These are phyloP conservation scores for Calonectria pseudoturangicola DNA, from an alignment of 2,329 filamentous ascomycete genomes.

Conservation along the genomic window DNA sequence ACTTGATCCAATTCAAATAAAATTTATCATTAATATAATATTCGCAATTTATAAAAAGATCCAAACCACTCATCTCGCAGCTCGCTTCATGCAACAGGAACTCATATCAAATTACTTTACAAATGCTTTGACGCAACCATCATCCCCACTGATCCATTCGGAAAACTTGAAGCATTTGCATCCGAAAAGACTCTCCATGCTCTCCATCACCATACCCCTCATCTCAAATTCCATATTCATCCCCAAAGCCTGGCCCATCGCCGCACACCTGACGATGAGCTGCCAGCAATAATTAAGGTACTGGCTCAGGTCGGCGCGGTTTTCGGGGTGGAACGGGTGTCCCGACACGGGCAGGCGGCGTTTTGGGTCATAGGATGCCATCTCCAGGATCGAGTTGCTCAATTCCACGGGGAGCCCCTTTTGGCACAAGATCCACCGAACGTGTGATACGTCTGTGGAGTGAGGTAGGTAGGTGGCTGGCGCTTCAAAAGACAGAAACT, in stretches of 20 bases:
- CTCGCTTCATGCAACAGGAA: not conserved
- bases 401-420: constrained; percentile 12
- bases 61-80: not conserved
- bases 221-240: constrained; percentile 4
- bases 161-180: constrained; percentile 8
- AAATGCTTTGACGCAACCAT: not conserved
- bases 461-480: not conserved
- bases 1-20: not conserved
- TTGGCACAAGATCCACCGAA: constrained; percentile 13
- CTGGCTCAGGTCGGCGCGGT: not conserved
- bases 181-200: not conserved
- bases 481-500: constrained; percentile 10
- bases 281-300: constrained; percentile 21
- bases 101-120: too few relatives aligned
- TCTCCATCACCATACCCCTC: constrained; percentile 1
- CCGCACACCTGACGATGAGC: constrained; percentile 7
- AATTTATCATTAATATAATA: not conserved
- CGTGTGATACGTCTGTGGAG: constrained; percentile 1
- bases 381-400: constrained; percentile 6
- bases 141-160: not conserved
- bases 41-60: not conserved
- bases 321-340: constrained; percentile 5
- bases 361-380: constrained; percentile 11
- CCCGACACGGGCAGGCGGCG: not conserved
- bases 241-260: constrained; percentile 6